Base-by-base conservation (phyloP, 352 stramenopile species). In the Phytophthora podocarpi region DNA sequence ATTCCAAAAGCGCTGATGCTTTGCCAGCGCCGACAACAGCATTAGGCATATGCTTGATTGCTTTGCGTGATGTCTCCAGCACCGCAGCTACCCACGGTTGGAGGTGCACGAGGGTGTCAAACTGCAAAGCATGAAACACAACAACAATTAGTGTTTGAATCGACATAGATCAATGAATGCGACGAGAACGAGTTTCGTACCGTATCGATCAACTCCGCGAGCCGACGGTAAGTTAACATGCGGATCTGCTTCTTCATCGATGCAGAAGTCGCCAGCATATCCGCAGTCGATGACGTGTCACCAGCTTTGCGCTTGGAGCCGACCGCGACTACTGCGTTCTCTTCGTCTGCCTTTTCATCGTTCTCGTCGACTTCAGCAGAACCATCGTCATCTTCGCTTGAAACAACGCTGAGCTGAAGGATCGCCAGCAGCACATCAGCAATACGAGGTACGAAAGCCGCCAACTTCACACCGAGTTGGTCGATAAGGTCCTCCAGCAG, bases 401-500 rank as follows among this genome's bases (percentile, higher is more conserved):
- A 78, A 27, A 42, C 21, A 24, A 67, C 72, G 52, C 85, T 91
- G 12, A 87, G 59, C 39, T 80, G 55, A 23, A 96, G 67, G 50
- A 96, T 86, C 1, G 84, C 74, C 30, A 96, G 20, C 24, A 97
- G 63, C 21, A 97, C 59, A 35, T 92, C 70, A 3, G 90, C 76
- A 28, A 98, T 71, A 6, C 67, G 64, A 20, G 86, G 84, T n/a
- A 96, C 75, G 36, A 95, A 98, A 20, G 72, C 55, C 18, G 88
- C 62, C 35, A 97, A 61, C 61, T 95, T 93, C 0, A 95, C 81
- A 9, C 89, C 89, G 8, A 98, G 74, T 64, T 98, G 91, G 0
- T 59, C 73, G 9, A 97, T 82, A 6, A 98, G 67, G 47, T 97
- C 90, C 35, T 96, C 82, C 24, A 97, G 49, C 35, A 98, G 55